Base-by-base conservation (phyloP, 108 stramenopile species). In the Cyclostephanos tholiformis region DNA sequence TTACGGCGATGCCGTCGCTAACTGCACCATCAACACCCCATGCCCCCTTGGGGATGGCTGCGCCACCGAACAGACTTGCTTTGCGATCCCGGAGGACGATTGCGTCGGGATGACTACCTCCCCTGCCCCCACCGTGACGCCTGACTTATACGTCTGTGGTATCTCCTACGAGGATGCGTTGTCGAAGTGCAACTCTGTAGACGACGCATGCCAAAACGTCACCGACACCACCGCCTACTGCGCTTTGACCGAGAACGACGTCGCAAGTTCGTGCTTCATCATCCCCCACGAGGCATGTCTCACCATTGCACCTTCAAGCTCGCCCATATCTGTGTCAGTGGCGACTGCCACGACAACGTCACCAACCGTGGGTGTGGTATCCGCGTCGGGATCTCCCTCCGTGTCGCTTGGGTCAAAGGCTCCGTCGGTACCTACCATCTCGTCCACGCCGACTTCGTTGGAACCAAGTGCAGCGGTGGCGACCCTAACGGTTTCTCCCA, bases 31-130 rank as follows among this genome's bases (percentile, higher is more conserved):
- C 14, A 75, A 66, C 46, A 63, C 65, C 11, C 3, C 17, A 19
- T 75, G 74, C 38, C 65, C 46, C 16, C 27, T 26, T 10, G 74
- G 74, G 7, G 74, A 75, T 26, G 74, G 74, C 55, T 75, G 74
- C 22, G 65, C 65, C 19, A 65, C 65, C 9, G 49, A 59, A 11
- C 19, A 14, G 25, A 66, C 43, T 0, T 75, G 74, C 58, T 75
- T 66, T 32, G 38, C 57, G 19, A 27, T 75, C 2, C 74, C 74
- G 4, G 57, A 66, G 2, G 20, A 39, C 13, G 4, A 25, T 6
- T 75, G 74, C 20, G 43, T 50, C 16, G 14, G 43, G 20, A 6
- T 25, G 8, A 1, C 12, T 2, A 60, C 30, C n/a, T n/a, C n/a
- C n/a, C n/a, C n/a, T n/a, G n/a, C n/a, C n/a, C n/a, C n/a, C n/a